Percentiles rank a stretch among this genome's conserved stretches.
These are phyloP conservation scores for Lathyrus sativus DNA, from an alignment of 306 rosid genomes.

Conservation along the genomic window DNA sequence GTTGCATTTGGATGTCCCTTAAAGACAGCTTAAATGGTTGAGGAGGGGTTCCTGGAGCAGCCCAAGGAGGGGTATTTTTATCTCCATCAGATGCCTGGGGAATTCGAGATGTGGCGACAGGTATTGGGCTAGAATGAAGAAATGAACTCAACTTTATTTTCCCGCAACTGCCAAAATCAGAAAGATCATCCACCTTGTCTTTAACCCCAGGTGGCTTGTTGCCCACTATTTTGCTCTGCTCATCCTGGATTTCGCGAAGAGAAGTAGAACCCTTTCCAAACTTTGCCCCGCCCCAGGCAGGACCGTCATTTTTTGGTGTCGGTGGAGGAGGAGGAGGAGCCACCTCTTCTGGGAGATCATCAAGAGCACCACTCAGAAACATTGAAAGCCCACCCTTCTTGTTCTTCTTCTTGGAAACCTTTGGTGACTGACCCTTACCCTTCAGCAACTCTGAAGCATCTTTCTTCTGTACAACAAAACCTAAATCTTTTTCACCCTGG, in stretches of 20 bases:
- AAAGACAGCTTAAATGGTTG: constrained; percentile 70
- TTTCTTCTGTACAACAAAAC: constrained; percentile 44
- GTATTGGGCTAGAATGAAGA: constrained; percentile 84
- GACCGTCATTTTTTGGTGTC: constrained; percentile 66
- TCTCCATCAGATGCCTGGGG: constrained; percentile 69
- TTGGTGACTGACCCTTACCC: constrained; percentile 43
- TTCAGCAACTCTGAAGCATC: constrained; percentile 47
- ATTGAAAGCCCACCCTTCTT: constrained; percentile 93
- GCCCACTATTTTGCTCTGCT: constrained; percentile 61
- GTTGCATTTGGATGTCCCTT: constrained; percentile 92
- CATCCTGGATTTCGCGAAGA: constrained; percentile 85
- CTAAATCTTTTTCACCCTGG: constrained; percentile 41
- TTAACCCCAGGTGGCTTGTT: constrained; percentile 38
- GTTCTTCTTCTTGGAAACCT: constrained; percentile 72
- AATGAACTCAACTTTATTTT: constrained; percentile 69
- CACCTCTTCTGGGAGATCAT: constrained; percentile 56
- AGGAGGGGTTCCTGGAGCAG: constrained; percentile 89
- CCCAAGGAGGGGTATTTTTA: constrained; percentile 79
- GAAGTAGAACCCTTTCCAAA: constrained; percentile 63
- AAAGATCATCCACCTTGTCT: constrained; percentile 58
- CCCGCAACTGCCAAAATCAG: constrained; percentile 52
- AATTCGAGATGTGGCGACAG: constrained; percentile 52
- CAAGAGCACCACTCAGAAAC: constrained; percentile 98
- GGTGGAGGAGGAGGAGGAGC: constrained; percentile 65
- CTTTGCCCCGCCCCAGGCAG: constrained; percentile 97